phyloP scores from a whole-genome alignment of 768 basidiomycete genomes.

The Russula brevipes region DNA sequence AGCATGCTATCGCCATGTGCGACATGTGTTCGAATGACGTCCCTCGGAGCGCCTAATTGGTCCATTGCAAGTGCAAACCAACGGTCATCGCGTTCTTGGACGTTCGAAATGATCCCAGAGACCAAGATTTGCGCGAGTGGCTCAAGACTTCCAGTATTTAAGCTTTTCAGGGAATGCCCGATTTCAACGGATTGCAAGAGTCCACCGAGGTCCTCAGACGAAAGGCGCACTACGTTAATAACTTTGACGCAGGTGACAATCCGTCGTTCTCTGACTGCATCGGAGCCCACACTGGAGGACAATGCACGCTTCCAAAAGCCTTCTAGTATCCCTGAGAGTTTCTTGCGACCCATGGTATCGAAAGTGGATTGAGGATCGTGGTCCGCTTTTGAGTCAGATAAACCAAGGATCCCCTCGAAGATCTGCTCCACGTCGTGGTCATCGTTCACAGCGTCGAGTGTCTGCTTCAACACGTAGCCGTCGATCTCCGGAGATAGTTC shows the following conservation, averaged over 20 bases:
- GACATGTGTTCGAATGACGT: neutral
- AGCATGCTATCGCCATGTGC: neutral
- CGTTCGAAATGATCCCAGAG: neutral
- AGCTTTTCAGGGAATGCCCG: neutral
- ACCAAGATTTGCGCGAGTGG: neutral
- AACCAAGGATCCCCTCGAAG: neutral
- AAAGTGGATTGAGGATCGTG: neutral
- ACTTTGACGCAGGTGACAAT: neutral
- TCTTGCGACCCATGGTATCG: neutral
- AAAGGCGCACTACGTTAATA: neutral
- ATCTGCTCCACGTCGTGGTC: conserved; percentile 3
- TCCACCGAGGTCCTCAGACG: neutral
- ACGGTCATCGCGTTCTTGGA: neutral
- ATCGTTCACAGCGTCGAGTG: neutral
- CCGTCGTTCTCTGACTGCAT: neutral
- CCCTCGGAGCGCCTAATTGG: neutral
- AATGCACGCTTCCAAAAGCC: neutral
- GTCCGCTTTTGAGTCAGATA: neutral
- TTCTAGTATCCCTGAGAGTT: neutral
- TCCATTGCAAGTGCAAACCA: neutral
- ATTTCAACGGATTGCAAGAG: neutral
- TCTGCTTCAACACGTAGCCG: neutral
- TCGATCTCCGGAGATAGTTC: neutral
- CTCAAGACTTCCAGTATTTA: neutral
- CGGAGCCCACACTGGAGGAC: neutral